Conservation (phyloP, 768 basidiomycete species). For the Galerina marginata region DNA sequence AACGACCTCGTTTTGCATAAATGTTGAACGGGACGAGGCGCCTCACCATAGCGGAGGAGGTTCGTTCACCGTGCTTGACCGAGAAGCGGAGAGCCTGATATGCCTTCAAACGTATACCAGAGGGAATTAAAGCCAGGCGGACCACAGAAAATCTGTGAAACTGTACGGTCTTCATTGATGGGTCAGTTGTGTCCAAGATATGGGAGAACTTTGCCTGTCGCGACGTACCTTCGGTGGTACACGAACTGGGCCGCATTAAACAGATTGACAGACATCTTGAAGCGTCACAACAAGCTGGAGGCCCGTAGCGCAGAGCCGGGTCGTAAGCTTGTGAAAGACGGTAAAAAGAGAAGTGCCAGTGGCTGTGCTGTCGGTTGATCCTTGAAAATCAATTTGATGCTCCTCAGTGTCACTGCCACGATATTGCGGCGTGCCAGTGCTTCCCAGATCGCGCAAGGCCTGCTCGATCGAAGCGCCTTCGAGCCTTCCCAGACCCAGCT, state of each 20-base stretch:
- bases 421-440: too few relatives aligned
- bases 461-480: too few relatives aligned
- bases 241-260: background rate
- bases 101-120: background rate
- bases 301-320: too few relatives aligned
- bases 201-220: background rate
- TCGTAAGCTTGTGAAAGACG: too few relatives aligned
- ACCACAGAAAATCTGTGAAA: background rate
- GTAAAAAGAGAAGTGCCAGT: too few relatives aligned
- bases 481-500: too few relatives aligned
- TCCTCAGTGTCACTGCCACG: too few relatives aligned
- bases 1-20: conserved; percentile 9
- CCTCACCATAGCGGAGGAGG: background rate
- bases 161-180: background rate
- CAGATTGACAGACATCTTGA: background rate
- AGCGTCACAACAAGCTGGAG: too few relatives aligned
- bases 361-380: too few relatives aligned
- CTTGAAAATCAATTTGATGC: too few relatives aligned
- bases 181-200: background rate
- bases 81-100: background rate
- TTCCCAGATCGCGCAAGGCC: too few relatives aligned
- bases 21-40: conserved; percentile 12
- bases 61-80: background rate
- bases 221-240: background rate
- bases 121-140: background rate